phyloP scores from a whole-genome alignment of 108 stramenopile genomes.

The Fragilariopsis cylindrus region DNA sequence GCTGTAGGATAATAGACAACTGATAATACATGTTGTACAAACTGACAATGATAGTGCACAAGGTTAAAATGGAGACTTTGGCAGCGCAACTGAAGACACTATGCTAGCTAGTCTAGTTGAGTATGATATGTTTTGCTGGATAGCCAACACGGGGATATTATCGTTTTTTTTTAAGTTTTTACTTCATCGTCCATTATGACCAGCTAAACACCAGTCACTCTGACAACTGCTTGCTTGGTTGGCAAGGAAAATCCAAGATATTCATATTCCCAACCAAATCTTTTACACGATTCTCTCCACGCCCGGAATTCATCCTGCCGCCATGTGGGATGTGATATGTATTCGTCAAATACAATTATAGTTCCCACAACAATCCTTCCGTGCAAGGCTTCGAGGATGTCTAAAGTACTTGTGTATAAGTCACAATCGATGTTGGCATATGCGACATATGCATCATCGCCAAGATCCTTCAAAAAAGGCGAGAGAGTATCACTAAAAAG shows the following conservation, averaged over 20 bases:
- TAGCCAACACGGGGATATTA: too few relatives aligned
- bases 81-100: too few relatives aligned
- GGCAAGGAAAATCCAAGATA: constrained; percentile 82
- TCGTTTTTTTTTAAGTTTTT: too few relatives aligned
- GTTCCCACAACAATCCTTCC: constrained; percentile 75
- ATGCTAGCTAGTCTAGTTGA: too few relatives aligned
- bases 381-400: constrained; percentile 81
- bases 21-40: too few relatives aligned
- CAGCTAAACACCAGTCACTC: constrained; percentile 48
- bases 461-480: constrained; percentile 48
- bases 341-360: constrained; percentile 84
- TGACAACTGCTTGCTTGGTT: constrained; percentile 82
- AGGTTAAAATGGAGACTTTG: too few relatives aligned
- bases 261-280: constrained; percentile 88
- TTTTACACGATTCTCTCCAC: constrained; percentile 84
- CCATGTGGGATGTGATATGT: constrained; percentile 84
- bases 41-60: too few relatives aligned
- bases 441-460: constrained; percentile 61
- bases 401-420: constrained; percentile 74
- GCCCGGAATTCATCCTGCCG: constrained; percentile 86
- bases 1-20: too few relatives aligned
- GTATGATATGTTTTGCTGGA: too few relatives aligned
- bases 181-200: too few relatives aligned
- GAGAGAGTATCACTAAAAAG: constrained; percentile 81
- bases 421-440: constrained; percentile 91